A percentile compares a stretch with the other conserved stretches of the same genome.
Conservation (phyloP, 2,329 filamentous ascomycete genomes). For the Beauveria sp. region DNA sequence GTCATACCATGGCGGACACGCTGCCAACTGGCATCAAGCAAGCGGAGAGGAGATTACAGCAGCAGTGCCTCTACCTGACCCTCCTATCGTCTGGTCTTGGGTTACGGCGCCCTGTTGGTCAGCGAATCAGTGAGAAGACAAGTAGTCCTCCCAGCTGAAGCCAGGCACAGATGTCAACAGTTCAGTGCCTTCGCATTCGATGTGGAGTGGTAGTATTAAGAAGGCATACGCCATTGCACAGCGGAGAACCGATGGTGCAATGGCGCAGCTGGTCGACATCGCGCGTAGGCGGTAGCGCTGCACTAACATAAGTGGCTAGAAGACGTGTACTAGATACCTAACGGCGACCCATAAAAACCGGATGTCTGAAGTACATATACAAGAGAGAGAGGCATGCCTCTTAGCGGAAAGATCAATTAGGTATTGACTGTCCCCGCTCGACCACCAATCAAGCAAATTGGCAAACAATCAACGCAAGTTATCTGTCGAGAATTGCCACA, state of each 20-base stretch:
- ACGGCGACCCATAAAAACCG: not conserved
- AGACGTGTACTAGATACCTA: not conserved
- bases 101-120: not conserved
- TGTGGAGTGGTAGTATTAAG: constrained; percentile 1
- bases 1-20: constrained; percentile 10
- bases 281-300: not conserved
- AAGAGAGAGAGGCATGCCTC: not conserved
- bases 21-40: constrained; percentile 6
- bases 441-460: not conserved
- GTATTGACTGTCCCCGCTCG: not conserved
- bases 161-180: not conserved
- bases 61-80: not conserved
- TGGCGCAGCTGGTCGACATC: not conserved
- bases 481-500: too few relatives aligned
- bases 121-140: not conserved
- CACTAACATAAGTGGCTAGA: not conserved
- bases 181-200: constrained; percentile 1
- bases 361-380: not conserved
- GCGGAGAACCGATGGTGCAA: constrained; percentile 5
- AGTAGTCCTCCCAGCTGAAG: not conserved
- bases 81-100: not conserved
- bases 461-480: too few relatives aligned
- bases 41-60: not conserved
- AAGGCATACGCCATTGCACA: not conserved
- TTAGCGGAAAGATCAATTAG: not conserved